Percentiles rank a stretch among this genome's conserved stretches.
Conservation (phyloP, 106 monocot genomes). For the Alisma plantagoaquatica region DNA sequence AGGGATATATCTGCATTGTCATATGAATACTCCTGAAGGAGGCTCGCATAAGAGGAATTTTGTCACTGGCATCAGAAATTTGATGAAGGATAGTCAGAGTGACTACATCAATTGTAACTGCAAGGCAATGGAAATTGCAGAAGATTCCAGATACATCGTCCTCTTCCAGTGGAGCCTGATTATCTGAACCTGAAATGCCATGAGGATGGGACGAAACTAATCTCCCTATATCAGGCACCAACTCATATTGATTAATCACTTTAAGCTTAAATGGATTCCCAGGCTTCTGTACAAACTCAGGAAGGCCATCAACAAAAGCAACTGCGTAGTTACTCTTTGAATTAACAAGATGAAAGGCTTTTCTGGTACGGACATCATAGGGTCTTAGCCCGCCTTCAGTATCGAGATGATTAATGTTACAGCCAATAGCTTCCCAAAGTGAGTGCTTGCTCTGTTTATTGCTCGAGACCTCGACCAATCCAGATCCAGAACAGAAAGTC, state of each 20-base stretch:
- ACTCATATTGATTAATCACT: constrained; percentile 30
- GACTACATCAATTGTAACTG: constrained; percentile 34
- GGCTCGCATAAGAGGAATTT: constrained; percentile 39
- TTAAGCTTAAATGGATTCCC: constrained; percentile 75
- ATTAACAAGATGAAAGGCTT: constrained; percentile 70
- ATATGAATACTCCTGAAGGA: constrained; percentile 31
- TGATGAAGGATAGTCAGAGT: constrained; percentile 51
- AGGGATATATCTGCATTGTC: constrained; percentile 32
- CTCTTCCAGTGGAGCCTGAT: too few relatives aligned
- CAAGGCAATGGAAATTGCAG: constrained; percentile 3
- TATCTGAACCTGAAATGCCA: too few relatives aligned
- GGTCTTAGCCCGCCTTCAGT: constrained; percentile 23
- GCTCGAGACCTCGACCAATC: constrained; percentile 65
- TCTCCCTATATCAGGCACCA: constrained; percentile 7
- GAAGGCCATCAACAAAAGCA: constrained; percentile 70
- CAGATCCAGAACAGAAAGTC: constrained; percentile 44
- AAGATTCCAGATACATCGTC: too few relatives aligned
- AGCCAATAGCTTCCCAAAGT: constrained; percentile 49
- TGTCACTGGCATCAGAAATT: constrained; percentile 44
- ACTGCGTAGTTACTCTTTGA: constrained; percentile 49
- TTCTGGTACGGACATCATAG: constrained; percentile 14
- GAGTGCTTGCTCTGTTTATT: constrained; percentile 30
- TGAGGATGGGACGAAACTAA: background rate
- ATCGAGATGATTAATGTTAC: constrained; percentile 20
- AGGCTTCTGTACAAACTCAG: constrained; percentile 82